These are phyloP conservation scores for Adansonia rubrostipa DNA, from an alignment of 441 rosid species.

Conservation along the genomic window DNA sequence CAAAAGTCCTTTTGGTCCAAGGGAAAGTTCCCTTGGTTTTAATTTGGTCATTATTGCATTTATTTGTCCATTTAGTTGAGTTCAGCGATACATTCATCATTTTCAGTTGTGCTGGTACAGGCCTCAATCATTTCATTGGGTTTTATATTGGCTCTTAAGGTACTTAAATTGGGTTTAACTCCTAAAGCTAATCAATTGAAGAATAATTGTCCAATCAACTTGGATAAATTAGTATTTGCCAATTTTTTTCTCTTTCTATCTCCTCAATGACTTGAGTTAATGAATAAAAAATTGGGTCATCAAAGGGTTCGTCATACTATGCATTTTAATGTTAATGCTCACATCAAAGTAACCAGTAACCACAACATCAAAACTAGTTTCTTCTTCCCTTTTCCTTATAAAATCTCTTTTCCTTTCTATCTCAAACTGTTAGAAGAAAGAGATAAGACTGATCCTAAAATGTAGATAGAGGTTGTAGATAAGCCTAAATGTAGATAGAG, in stretches of 20 bases:
- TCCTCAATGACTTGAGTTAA: background rate
- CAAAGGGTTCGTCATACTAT: background rate
- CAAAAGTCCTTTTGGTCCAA: constrained; percentile 12
- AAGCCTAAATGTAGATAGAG: too few species aligned
- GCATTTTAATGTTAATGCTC: constrained; percentile 7
- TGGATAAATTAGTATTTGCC: constrained; percentile 15
- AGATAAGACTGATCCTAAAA: too few species aligned
- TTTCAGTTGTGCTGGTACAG: background rate
- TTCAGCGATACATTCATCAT: background rate
- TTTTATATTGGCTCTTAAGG: background rate
- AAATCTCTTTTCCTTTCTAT: constrained; percentile 9
- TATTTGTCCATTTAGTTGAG: background rate
- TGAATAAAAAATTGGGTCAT: constrained; percentile 1
- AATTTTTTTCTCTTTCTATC: background rate
- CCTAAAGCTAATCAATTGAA: background rate
- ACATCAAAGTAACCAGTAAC: background rate
- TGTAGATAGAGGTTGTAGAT: too few species aligned
- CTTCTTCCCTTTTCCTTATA: background rate
- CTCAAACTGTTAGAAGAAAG: background rate
- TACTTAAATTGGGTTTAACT: constrained; percentile 3
- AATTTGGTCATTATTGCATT: background rate
- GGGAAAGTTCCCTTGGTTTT: constrained; percentile 7
- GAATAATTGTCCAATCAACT: background rate
- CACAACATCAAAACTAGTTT: background rate
- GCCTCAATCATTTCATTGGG: background rate